Evolutionary conservation across 1,139 yeast genomes (phyloP), one percentile per base, ranked within the genome.

Genomic region (Maudiozyma humilis): DNA sequence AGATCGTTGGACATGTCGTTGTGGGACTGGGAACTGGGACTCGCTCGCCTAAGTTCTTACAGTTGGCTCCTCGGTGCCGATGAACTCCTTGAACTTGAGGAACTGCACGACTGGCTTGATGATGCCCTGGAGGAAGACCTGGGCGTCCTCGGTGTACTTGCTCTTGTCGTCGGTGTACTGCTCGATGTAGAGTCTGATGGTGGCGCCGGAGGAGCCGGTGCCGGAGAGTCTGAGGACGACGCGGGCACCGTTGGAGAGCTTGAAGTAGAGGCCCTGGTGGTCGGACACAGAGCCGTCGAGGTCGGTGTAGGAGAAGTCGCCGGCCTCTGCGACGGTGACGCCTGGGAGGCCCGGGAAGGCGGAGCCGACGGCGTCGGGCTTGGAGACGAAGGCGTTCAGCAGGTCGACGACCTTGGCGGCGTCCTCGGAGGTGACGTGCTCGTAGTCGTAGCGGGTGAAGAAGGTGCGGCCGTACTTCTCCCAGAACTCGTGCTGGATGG

Each of bases 121-220:
- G 55, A 83, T 89, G 7, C 70, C 64, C 43, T 70, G 70, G 57
- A 91, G 74, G 66, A 70, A 88, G 32, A 79, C 79, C 55, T 84
- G 86, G 13, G 89, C 94, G 40, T 71, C 65, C 50, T 67, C 55
- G 8, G 58, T 60, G 59, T 75, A 78, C 37, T 72, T 72, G 16
- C 75, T 51, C 44, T 67, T 62, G 58, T 87, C 94, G 44, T 66
- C 59, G 37, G 83, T 78, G 68, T 85, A 89, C 66, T 82, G 82
- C 67, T 91, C 98, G 63, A 89, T 71, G 68, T 91, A 93, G 54
- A 93, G 72, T 67, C 99, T 79, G 51, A 93, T 89, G 3, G 99
- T 93, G 16, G 98, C 97, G 42, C 98, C 99, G 2, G 95, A 82
- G 1, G 97, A 88, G 7, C 99, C 99, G 10, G 99, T 93, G 46